These are phyloP conservation scores for Sphagnum contortum DNA, from an alignment of 225 moss, liverwort and hornwort genomes.

Conservation along the genomic window DNA sequence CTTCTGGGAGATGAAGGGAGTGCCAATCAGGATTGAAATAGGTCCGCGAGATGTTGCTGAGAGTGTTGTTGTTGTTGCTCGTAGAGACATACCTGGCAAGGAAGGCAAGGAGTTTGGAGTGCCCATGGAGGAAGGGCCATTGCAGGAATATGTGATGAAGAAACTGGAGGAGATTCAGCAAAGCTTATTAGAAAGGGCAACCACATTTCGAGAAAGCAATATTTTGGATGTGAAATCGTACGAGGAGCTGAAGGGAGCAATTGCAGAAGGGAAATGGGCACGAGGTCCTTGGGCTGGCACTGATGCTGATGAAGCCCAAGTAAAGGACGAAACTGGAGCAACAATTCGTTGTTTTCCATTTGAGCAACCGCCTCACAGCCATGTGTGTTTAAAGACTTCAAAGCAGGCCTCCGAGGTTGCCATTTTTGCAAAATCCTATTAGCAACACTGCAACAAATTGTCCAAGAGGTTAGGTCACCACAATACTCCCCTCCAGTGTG, in stretches of 20 bases:
- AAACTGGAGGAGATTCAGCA: conserved; percentile 63
- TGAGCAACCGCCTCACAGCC: conserved; percentile 43
- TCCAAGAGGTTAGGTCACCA: too few relatives aligned
- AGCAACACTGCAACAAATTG: conserved; percentile 2
- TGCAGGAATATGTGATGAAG: conserved; percentile 35
- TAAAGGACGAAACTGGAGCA: conserved; percentile 88
- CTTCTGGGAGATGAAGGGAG: conserved; percentile 98
- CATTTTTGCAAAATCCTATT: conserved; percentile 96
- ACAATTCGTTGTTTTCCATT: conserved; percentile 94
- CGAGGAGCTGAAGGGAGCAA: conserved; percentile 52
- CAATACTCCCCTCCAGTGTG: too few relatives aligned
- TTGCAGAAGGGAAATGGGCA: conserved; percentile 75
- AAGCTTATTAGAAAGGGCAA: conserved; percentile 62
- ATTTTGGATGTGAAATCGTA: conserved; percentile 62
- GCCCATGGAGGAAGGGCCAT: conserved; percentile 33
- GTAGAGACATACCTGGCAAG: conserved; percentile 78
- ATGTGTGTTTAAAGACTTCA: conserved; percentile 61
- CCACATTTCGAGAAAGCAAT: conserved; percentile 72
- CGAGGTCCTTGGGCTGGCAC: conserved; percentile 82
- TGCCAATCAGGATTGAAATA: conserved; percentile 80
- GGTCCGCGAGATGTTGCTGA: conserved; percentile 75
- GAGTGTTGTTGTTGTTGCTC: conserved; percentile 66
- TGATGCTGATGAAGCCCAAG: conserved; percentile 58
- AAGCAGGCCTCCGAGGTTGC: conserved; percentile 55
- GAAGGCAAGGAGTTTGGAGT: conserved; percentile 75